A percentile compares a stretch with the other conserved stretches of the same genome.
Evolutionary conservation across 148 eudicot species (phyloP).

Genomic region (Suaeda aralocaspica): DNA sequence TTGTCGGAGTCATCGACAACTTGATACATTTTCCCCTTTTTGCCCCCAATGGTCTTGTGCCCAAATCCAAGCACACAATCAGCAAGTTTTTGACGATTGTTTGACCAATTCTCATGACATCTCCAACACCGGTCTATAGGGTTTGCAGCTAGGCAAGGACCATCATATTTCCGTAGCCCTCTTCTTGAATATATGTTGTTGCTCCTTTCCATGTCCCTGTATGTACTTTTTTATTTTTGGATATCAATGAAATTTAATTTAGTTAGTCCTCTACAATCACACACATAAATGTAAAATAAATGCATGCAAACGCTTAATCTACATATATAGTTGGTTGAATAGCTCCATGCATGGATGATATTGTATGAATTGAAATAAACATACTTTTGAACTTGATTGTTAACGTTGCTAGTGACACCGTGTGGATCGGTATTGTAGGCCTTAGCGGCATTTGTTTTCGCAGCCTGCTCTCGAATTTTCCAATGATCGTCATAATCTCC

Average conservation of each 20-base stretch:
- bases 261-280: background rate
- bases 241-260: too few relatives aligned
- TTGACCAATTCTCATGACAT: constrained; percentile 37
- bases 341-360: background rate
- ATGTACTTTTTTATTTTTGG: too few relatives aligned
- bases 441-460: constrained; percentile 23
- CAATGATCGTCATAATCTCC: constrained; percentile 40
- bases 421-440: constrained; percentile 43
- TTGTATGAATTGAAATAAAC: background rate
- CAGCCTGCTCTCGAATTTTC: constrained; percentile 35
- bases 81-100: constrained; percentile 38
- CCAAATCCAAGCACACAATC: constrained; percentile 49
- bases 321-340: too few relatives aligned
- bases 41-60: constrained; percentile 39
- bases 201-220: too few relatives aligned
- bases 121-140: constrained; percentile 63
- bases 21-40: constrained; percentile 29
- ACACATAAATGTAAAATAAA: too few relatives aligned
- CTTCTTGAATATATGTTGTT: constrained; percentile 35
- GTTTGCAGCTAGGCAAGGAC: constrained; percentile 45
- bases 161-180: constrained; percentile 14
- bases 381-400: constrained; percentile 32
- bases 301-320: background rate
- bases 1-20: constrained; percentile 37
- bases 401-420: constrained; percentile 24